Evolutionary conservation across 2,329 filamentous ascomycete genomes (phyloP), one percentile per base, ranked within the genome.

Genomic region (Westerdykella ornata): DNA sequence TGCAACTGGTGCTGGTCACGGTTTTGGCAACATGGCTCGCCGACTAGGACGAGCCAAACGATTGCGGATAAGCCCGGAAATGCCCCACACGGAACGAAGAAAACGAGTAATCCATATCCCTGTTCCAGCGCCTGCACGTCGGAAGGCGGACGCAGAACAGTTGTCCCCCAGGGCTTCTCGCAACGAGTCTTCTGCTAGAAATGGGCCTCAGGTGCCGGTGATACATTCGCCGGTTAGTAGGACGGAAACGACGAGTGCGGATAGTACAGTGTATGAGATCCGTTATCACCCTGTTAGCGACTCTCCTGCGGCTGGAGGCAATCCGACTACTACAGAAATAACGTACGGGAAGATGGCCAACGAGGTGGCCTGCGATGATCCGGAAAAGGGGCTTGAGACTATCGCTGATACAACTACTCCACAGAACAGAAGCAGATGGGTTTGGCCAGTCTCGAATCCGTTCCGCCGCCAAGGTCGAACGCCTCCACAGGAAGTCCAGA

Each of bases 191-290:
- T n/a, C 4, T 15, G 30, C 30, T 7, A 14, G 16, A n/a, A 33
- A 6, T 7, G 30, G n/a, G 3, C 30, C 30, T 3, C 30, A 14
- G 30, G 30, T 33, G 9, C 60, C 66, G 31, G 64, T 67, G 35
- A 66, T 72, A 15, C 66, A 72, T 6, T 78, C 77, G 9, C 78
- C 79, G 1, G 66, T 81, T 29, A 81, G 76, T 53, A 69, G 78
- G 47, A 72, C 74, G 15, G 78, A 82, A 51, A 80, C 77, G 1
- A 75, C 73, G 5, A 82, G 78, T 59, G 77, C 77, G 7, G 74
- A 74, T 18, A 82, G 78, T 46, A 82, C 80, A 1, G 74, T 81
- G 4, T 82, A 83, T 54, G 74, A 77, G 38, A 74, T 83, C 20
- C 74, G 75, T 20, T 80, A 82, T 53, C 76, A 81, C 52, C 71